Base-by-base conservation (phyloP, 2,329 filamentous ascomycete species). In the Colletotrichum gloeosporioides region DNA sequence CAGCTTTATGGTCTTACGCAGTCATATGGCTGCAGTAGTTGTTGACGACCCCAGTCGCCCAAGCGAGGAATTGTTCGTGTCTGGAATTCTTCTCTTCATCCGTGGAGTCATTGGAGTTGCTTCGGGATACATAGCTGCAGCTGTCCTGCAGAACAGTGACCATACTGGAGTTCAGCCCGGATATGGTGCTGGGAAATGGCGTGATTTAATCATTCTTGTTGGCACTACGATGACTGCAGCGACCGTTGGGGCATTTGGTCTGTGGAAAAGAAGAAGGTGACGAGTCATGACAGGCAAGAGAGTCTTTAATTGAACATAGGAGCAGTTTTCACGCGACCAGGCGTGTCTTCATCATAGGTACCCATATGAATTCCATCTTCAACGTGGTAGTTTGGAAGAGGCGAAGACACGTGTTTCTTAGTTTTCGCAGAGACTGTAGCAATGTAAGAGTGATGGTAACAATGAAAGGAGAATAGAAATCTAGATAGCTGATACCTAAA, bases 81-180 rank as follows among this genome's bases (percentile, higher is more conserved):
- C 64, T 6, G 70, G 64, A 0, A 61, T 62, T 16, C 29, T 73
- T 4, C 53, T 69, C 4, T 69, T 73, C 9, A 62, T 53, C 7
- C 29, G 70, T n/a, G 70, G 64, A n/a, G 64, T 73, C 8, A 69
- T 73, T 9, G 70, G 70, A 18, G 53, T 73, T 9, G 70, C 64
- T 22, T 73, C 64, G 9, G 64, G 70, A 8, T 69, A 73, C 3
- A 73, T 73, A 10, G 70, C 70, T 7, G 70, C 70, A 6, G 70
- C 70, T 49, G 64, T 73, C 3, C 9, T 73, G 8, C 22, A 73
- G 22, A 32, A 49, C 10, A 73, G 36, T 55, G 53, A 69, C 6
- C n/a, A 68, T 13, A 57, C 53, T 10, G 70, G 53, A n/a, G 16
- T 73, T 12, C 34, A 73, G 15, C 70, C 70, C 1, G 70, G 53